Conservation (phyloP, 2,329 filamentous ascomycete genomes). For the Aspergillus texensis region DNA sequence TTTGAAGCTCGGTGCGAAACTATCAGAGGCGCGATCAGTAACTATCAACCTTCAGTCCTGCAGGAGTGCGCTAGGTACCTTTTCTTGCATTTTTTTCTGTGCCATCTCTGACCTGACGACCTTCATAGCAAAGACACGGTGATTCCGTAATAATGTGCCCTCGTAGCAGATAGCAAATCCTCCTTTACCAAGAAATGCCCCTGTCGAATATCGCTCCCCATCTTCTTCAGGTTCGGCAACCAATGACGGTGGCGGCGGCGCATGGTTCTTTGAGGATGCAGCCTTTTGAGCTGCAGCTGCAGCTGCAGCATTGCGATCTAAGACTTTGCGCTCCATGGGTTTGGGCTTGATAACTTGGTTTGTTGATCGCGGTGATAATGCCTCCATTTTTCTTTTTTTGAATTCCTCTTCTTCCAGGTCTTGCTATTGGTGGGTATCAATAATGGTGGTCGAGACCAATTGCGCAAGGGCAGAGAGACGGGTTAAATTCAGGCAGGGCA, state of each 20-base stretch:
- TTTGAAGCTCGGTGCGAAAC: conserved; percentile 85
- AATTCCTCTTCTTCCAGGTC: conserved; percentile 9
- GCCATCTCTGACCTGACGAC: conserved; percentile 54
- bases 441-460: conserved; percentile 17
- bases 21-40: conserved; percentile 33
- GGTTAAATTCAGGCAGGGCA: conserved; percentile 7
- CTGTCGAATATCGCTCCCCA: conserved; percentile 50
- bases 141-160: conserved; percentile 46
- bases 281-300: conserved; percentile 33
- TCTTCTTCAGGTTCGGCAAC: conserved; percentile 49
- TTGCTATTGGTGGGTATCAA: conserved; percentile 27
- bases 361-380: conserved; percentile 51
- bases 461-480: conserved; percentile 8
- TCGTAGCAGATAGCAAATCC: conserved; percentile 56
- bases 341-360: conserved; percentile 51
- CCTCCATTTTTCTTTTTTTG: conserved; percentile 44
- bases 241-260: conserved; percentile 47
- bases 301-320: conserved; percentile 39
- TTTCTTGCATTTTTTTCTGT: conserved; percentile 56
- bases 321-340: conserved; percentile 41
- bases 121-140: conserved; percentile 53
- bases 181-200: conserved; percentile 52
- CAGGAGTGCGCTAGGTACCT: conserved; percentile 35
- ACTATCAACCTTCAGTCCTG: not conserved
- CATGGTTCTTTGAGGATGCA: conserved; percentile 46